Percentiles rank a stretch among this genome's conserved stretches.
Evolutionary conservation across 1,284 basidiomycete genomes (phyloP).

Genomic region (Schizophyllum amplum): DNA sequence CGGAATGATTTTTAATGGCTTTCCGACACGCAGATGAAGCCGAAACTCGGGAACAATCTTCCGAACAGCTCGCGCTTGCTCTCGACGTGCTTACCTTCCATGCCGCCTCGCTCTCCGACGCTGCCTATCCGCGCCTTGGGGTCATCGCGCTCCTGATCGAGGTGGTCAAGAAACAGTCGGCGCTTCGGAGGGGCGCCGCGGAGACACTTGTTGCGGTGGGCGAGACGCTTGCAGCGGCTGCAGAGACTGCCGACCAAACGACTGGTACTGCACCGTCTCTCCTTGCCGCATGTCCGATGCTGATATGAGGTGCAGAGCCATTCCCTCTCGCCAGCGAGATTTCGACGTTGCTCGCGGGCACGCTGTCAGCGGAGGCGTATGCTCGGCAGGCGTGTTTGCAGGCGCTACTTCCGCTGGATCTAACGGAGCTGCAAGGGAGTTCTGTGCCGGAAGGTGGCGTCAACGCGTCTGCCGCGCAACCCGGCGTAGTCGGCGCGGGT

Average conservation of each 20-base stretch:
- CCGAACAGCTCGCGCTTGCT: conserved; percentile 85
- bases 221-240: conserved; percentile 64
- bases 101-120: conserved; percentile 68
- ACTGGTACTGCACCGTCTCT: not conserved
- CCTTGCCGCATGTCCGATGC: conserved; percentile 18
- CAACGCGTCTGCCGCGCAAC: not conserved
- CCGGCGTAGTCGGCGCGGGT: too few species aligned
- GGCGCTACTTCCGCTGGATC: conserved; percentile 55
- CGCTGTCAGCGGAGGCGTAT: conserved; percentile 36
- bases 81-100: conserved; percentile 87
- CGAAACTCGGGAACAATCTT: not conserved
- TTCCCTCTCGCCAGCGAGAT: conserved; percentile 74
- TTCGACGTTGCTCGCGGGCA: conserved; percentile 87
- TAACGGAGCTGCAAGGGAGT: conserved; percentile 75
- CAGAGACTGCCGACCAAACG: conserved; percentile 52
- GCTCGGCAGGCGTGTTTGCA: conserved; percentile 45
- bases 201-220: conserved; percentile 80
- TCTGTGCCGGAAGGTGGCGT: not conserved
- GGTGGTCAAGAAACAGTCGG: conserved; percentile 73
- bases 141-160: conserved; percentile 71
- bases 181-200: conserved; percentile 81
- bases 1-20: not conserved
- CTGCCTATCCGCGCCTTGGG: conserved; percentile 64
- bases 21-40: not conserved
- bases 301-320: conserved; percentile 61